These are phyloP conservation scores for Hippophae gyantsensis DNA, from an alignment of 306 rosid genomes.

Conservation along the genomic window DNA sequence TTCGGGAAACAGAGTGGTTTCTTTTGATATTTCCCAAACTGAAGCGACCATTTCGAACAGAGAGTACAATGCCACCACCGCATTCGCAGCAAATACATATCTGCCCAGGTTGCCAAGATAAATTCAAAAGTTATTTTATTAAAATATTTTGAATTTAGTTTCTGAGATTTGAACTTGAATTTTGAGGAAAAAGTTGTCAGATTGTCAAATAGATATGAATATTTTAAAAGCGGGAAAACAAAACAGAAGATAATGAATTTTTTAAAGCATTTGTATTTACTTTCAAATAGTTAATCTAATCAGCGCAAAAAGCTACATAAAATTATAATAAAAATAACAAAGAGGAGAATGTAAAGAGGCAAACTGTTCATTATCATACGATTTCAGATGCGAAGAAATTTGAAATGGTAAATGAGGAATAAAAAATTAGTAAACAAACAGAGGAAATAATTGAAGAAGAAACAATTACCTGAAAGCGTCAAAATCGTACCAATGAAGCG, in stretches of 20 bases:
- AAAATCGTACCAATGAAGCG: slow-evolving; percentile 75
- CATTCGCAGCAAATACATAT: slow-evolving; percentile 78
- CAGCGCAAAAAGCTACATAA: background rate
- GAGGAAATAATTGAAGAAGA: background rate
- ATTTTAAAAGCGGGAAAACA: slow-evolving; percentile 12
- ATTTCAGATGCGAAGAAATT: too few relatives aligned
- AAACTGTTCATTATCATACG: too few relatives aligned
- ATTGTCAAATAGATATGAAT: background rate
- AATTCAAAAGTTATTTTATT: too few relatives aligned
- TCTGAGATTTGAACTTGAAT: too few relatives aligned
- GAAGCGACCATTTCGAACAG: slow-evolving; percentile 75
- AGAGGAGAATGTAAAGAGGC: too few relatives aligned
- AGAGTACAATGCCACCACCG: slow-evolving; percentile 73
- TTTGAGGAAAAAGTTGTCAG: too few relatives aligned
- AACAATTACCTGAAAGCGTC: slow-evolving; percentile 77
- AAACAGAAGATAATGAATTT: background rate
- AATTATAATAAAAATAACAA: too few relatives aligned
- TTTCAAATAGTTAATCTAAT: too few relatives aligned
- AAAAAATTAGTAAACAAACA: background rate
- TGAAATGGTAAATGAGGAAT: too few relatives aligned
- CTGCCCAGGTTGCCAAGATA: slow-evolving; percentile 22
- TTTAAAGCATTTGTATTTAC: too few relatives aligned
- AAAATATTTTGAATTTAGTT: too few relatives aligned
- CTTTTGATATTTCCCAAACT: slow-evolving; percentile 94
- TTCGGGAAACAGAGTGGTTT: slow-evolving; percentile 71